Conservation (phyloP, 257 asterid genomes). For the Ilex asprella region DNA sequence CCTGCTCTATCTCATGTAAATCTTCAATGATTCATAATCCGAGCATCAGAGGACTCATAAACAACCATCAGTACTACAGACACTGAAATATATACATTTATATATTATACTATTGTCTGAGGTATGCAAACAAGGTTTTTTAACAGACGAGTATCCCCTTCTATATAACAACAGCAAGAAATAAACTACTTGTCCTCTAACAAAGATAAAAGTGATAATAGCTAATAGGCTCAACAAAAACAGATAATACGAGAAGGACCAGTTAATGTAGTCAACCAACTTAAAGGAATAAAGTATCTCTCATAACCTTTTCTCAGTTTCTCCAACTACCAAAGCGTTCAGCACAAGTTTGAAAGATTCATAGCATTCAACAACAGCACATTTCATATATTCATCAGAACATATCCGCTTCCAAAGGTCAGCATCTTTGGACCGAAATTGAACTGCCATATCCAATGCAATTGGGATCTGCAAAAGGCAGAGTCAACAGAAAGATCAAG, state of each 20-base stretch:
- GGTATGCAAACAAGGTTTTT: no score
- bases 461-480: slow-evolving; percentile 70
- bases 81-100: no score
- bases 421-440: slow-evolving; percentile 80
- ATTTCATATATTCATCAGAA: slow-evolving; percentile 85
- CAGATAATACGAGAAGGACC: neutral
- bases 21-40: no score
- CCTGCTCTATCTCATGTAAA: no score
- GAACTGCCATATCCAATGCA: slow-evolving; percentile 95
- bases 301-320: slow-evolving; percentile 81
- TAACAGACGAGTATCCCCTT: no score
- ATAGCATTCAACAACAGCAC: slow-evolving; percentile 92
- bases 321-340: slow-evolving; percentile 67
- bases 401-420: slow-evolving; percentile 94
- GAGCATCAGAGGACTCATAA: no score
- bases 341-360: slow-evolving; percentile 83
- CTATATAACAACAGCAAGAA: no score
- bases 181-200: no score
- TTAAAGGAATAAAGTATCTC: slow-evolving; percentile 7
- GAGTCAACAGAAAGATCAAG: slow-evolving; percentile 19
- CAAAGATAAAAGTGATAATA: no score
- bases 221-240: no score
- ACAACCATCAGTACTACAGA: no score
- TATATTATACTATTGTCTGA: no score
- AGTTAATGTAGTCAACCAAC: slow-evolving; percentile 9